phyloP scores from a whole-genome alignment of 2,329 filamentous ascomycete species.

The Pezicula neosporulosa region DNA sequence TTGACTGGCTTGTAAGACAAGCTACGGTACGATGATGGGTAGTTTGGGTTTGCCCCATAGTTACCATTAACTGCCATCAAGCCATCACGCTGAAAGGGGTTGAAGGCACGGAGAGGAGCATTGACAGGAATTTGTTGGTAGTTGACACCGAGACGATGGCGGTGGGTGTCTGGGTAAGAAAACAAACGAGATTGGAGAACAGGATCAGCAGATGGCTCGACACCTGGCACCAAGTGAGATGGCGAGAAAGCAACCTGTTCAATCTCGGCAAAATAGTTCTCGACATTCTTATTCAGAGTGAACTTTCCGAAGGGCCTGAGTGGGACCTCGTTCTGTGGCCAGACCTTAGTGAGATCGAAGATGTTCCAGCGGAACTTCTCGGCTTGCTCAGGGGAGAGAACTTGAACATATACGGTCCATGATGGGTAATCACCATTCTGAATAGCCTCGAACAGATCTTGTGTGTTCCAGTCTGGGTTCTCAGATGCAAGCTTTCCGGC shows the following conservation, averaged over 20 bases:
- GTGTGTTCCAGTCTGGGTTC: constrained; percentile 60
- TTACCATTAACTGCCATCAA: constrained; percentile 66
- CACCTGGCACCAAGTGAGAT: constrained; percentile 62
- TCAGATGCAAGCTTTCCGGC: constrained; percentile 48
- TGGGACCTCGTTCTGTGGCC: constrained; percentile 61
- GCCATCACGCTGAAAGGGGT: constrained; percentile 73
- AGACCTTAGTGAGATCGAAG: constrained; percentile 68
- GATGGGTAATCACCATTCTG: constrained; percentile 55
- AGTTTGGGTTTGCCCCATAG: constrained; percentile 58
- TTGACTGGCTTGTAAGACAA: constrained; percentile 40
- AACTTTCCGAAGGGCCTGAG: constrained; percentile 58
- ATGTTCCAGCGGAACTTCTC: constrained; percentile 59
- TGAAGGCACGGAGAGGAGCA: constrained; percentile 44
- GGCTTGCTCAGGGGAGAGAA: constrained; percentile 58
- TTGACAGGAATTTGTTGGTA: constrained; percentile 55
- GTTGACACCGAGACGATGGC: constrained; percentile 53
- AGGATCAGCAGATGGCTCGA: constrained; percentile 67
- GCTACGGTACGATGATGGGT: constrained; percentile 46
- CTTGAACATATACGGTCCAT: constrained; percentile 64
- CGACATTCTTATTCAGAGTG: constrained; percentile 60
- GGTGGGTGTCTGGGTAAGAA: constrained; percentile 66
- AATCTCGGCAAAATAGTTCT: constrained; percentile 63
- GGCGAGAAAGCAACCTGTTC: constrained; percentile 70
- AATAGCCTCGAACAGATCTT: constrained; percentile 64
- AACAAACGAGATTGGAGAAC: constrained; percentile 68